Conservation (phyloP, 495 filamentous ascomycete species). For the Aspergillus bridgeri region DNA sequence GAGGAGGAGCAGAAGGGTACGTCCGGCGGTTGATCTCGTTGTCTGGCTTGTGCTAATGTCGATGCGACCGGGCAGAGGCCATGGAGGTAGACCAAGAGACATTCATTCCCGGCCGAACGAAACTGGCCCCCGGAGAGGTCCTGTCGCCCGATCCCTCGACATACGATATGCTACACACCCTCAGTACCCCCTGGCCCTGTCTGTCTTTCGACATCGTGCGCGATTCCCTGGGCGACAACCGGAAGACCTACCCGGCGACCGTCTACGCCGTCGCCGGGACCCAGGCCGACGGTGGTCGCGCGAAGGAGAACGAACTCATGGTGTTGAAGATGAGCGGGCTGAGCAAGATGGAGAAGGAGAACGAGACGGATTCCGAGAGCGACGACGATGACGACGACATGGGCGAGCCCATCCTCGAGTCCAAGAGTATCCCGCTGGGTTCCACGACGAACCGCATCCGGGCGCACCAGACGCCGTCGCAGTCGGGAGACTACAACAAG, state of each 20-base stretch:
- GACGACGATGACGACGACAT: slow-evolving; percentile 74
- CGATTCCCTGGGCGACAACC: slow-evolving; percentile 84
- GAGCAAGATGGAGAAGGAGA: slow-evolving; percentile 76
- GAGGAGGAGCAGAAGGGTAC: slow-evolving; percentile 77
- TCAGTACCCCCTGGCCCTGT: slow-evolving; percentile 93
- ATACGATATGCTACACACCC: slow-evolving; percentile 92
- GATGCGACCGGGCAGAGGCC: slow-evolving; percentile 44
- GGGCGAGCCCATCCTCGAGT: slow-evolving; percentile 90
- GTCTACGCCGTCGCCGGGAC: slow-evolving; percentile 93
- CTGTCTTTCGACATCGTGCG: slow-evolving; percentile 90
- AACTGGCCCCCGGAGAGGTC: slow-evolving; percentile 83
- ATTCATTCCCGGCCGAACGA: slow-evolving; percentile 88
- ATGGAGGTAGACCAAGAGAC: slow-evolving; percentile 93
- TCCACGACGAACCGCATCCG: slow-evolving; percentile 93
- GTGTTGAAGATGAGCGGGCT: slow-evolving; percentile 93
- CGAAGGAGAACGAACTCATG: slow-evolving; percentile 87
- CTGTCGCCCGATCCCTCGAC: slow-evolving; percentile 84
- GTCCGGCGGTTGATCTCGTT: slow-evolving; percentile 10
- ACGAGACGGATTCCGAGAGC: slow-evolving; percentile 66
- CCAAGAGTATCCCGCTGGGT: slow-evolving; percentile 76
- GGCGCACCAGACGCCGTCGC: slow-evolving; percentile 67
- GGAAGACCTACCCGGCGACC: slow-evolving; percentile 86
- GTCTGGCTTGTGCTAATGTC: not conserved
- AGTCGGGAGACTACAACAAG: slow-evolving; percentile 57
- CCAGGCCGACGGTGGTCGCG: slow-evolving; percentile 71